Base-by-base conservation (phyloP, 108 stramenopile genomes). In the Nitzschia sp. region DNA sequence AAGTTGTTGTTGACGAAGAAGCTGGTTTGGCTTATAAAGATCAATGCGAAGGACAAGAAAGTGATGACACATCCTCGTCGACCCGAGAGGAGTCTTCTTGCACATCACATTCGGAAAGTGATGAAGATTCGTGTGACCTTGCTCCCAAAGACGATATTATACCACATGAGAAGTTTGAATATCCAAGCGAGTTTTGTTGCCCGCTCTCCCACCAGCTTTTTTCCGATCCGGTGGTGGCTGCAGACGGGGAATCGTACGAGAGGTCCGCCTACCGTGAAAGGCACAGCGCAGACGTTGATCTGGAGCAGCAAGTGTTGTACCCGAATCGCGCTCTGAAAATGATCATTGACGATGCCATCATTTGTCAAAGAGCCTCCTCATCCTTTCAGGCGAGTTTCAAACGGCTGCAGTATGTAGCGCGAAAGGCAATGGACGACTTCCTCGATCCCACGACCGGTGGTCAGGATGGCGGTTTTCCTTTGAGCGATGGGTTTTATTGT, bases 241-340 rank as follows among this genome's bases (percentile, higher is more conserved):
- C 64, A 15, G 81, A 80, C 45, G 81, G 81, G 0, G 69, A 76
- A 32, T 76, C 78, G 45, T 82, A 82, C 71, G 81, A 82, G 53
- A 72, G 81, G 0, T 50, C 50, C 15, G 41, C 41, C 19, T 63
- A 21, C 26, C 23, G 3, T 8, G 11, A 28, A 45, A 9, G 22
- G 29, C 11, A 34, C 44, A 16, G 16, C 11, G n/a, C 17, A 6
- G 17, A 23, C 13, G 17, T 16, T 41, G 38, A 41, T 41, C 9
- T 9, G 13, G 38, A 41, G 13, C 9, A 41, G 13, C 6, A 17
- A 6, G 13, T 9, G 38, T 41, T 41, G 38, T 65, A 65, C 22
- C 48, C 47, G 4, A 65, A 65, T 26, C 46, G 46, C 5, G 64
- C 64, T 13, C 28, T 65, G 17, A 65, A 53, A 27, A 13, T 22